Evolutionary conservation across 768 basidiomycete species (phyloP).

Genomic region (Chalciporus chontae): DNA sequence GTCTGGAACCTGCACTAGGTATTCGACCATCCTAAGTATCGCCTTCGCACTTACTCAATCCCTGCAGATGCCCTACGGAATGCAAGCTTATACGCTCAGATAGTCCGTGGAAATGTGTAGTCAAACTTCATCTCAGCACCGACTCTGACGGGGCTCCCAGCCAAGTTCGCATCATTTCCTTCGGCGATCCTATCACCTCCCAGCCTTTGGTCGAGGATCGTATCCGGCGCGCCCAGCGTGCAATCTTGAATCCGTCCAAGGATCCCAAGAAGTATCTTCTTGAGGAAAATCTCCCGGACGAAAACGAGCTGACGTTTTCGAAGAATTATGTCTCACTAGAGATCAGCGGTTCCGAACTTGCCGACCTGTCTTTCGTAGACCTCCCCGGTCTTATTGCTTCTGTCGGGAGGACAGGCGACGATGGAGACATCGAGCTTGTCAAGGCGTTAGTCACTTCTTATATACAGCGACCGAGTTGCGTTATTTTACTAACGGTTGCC

Average conservation of each 20-base stretch:
- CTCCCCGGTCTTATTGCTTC: constrained; percentile 64
- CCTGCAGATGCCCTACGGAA: constrained; percentile 52
- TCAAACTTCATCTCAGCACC: constrained; percentile 41
- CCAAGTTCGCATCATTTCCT: constrained; percentile 36
- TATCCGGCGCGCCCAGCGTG: constrained; percentile 61
- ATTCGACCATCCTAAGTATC: background rate
- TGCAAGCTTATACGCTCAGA: constrained; percentile 45
- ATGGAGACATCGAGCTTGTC: constrained; percentile 59
- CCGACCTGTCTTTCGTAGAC: constrained; percentile 64
- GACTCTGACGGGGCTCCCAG: constrained; percentile 37
- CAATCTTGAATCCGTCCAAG: constrained; percentile 56
- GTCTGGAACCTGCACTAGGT: constrained; percentile 77
- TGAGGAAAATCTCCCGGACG: constrained; percentile 5
- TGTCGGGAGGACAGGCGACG: constrained; percentile 45
- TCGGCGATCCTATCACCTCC: constrained; percentile 47
- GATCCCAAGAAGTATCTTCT: constrained; percentile 14
- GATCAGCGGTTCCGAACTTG: constrained; percentile 56
- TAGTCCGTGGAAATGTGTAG: constrained; percentile 46
- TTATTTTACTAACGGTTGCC: constrained; percentile 65
- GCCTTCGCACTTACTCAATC: too few species aligned
- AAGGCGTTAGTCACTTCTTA: constrained; percentile 54
- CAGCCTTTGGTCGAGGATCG: constrained; percentile 59
- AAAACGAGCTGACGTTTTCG: constrained; percentile 42
- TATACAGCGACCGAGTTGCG: constrained; percentile 63
- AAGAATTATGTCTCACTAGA: constrained; percentile 53